A percentile compares a stretch with the other conserved stretches of the same genome.
Conservation (phyloP, 306 rosid species). For the Vachellia pachyceras region DNA sequence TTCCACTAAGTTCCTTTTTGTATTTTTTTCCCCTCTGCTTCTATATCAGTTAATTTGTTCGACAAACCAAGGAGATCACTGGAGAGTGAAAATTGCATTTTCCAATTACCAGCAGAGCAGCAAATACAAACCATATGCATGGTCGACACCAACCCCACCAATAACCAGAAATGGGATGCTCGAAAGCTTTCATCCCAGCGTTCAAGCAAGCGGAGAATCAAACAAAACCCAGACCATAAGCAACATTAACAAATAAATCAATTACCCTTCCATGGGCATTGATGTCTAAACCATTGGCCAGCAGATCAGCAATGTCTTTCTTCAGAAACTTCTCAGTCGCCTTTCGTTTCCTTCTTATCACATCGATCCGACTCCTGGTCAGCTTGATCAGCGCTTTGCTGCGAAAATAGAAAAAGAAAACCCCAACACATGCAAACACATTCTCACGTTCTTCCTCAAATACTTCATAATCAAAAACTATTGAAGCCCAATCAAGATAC, state of each 20-base stretch:
- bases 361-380: constrained; percentile 93
- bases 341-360: constrained; percentile 86
- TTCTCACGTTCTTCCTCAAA: background rate
- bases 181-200: constrained; percentile 1
- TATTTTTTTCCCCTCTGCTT: background rate
- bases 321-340: constrained; percentile 91
- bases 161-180: constrained; percentile 15
- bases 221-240: constrained; percentile 6
- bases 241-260: background rate
- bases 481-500: too few relatives aligned
- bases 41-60: background rate
- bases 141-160: background rate
- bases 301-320: constrained; percentile 90
- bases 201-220: constrained; percentile 23
- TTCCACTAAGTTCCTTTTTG: background rate
- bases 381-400: constrained; percentile 82
- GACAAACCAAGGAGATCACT: background rate
- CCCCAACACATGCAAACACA: constrained; percentile 11
- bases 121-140: constrained; percentile 19
- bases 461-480: background rate
- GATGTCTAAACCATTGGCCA: constrained; percentile 71
- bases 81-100: constrained; percentile 9
- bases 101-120: constrained; percentile 10
- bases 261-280: constrained; percentile 89
- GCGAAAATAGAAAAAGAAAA: constrained; percentile 28